These are phyloP conservation scores for Apostasia ramifera DNA, from an alignment of 106 monocot genomes.

Conservation along the genomic window DNA sequence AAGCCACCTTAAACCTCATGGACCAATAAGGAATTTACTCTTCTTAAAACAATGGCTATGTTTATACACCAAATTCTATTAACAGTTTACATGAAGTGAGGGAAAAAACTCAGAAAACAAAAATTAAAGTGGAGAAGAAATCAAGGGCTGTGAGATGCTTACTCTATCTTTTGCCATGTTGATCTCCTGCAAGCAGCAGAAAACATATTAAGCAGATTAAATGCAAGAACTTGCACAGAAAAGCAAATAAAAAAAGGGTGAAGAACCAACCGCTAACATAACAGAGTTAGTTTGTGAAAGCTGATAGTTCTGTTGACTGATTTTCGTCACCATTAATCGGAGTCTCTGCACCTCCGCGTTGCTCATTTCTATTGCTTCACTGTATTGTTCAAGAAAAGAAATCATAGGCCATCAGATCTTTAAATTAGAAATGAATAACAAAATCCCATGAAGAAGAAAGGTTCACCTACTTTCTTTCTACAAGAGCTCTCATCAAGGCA, in stretches of 20 bases:
- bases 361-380: slow-evolving; percentile 40
- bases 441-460: neutral
- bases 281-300: slow-evolving; percentile 58
- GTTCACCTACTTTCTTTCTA: slow-evolving; percentile 43
- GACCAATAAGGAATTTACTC: too few relatives aligned
- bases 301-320: slow-evolving; percentile 51
- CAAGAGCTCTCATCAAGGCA: slow-evolving; percentile 33
- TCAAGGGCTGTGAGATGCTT: neutral
- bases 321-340: slow-evolving; percentile 22
- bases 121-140: neutral
- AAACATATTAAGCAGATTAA: neutral
- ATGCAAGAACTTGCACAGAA: neutral
- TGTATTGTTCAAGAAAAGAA: slow-evolving; percentile 14
- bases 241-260: neutral
- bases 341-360: slow-evolving; percentile 52
- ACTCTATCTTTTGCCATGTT: slow-evolving; percentile 51
- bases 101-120: neutral
- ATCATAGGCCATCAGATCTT: slow-evolving; percentile 2
- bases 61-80: neutral
- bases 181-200: slow-evolving; percentile 30
- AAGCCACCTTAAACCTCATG: too few relatives aligned
- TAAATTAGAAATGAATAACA: neutral
- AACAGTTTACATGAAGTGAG: too few relatives aligned
- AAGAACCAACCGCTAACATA: slow-evolving; percentile 49
- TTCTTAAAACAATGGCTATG: neutral